Conservation (phyloP, 2,329 filamentous ascomycete genomes). For the Saccharata proteae region DNA sequence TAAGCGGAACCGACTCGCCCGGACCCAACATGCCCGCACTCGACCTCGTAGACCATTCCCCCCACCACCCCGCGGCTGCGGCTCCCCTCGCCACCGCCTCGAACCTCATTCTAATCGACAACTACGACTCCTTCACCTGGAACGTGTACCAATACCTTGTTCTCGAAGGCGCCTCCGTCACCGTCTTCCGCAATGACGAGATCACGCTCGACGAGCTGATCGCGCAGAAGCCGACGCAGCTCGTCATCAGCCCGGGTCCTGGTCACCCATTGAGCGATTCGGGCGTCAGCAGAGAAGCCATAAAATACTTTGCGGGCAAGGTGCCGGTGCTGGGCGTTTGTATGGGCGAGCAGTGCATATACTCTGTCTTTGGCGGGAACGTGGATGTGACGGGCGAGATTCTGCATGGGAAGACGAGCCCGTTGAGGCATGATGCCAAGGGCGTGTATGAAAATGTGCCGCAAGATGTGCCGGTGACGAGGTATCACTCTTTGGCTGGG, state of each 20-base stretch:
- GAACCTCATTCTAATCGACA: constrained; percentile 92
- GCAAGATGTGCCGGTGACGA: constrained; percentile 74
- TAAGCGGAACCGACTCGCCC: too few species aligned
- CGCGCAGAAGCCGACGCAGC: constrained; percentile 73
- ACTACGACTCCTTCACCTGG: constrained; percentile 99
- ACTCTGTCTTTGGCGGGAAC: constrained; percentile 80
- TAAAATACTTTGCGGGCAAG: constrained; percentile 83
- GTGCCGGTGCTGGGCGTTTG: constrained; percentile 95
- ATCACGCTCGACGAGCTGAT: constrained; percentile 76
- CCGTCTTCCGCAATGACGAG: constrained; percentile 86
- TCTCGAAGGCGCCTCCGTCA: constrained; percentile 85
- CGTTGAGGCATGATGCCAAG: constrained; percentile 75
- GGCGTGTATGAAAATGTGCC: constrained; percentile 80
- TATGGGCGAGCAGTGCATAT: constrained; percentile 99
- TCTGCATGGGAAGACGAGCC: constrained; percentile 91
- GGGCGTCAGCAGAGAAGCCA: constrained; percentile 84
- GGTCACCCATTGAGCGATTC: constrained; percentile 87
- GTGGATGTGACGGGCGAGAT: constrained; percentile 93
- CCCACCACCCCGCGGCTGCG: constrained; percentile 66
- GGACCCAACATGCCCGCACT: constrained; percentile 35
- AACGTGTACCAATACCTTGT: constrained; percentile 98
- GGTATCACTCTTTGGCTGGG: constrained; percentile 92
- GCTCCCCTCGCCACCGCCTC: constrained; percentile 65
- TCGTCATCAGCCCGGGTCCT: constrained; percentile 90
- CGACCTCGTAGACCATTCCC: constrained; percentile 66